These are phyloP conservation scores for Colletotrichum sidae DNA, from an alignment of 2,329 filamentous ascomycete genomes.

Conservation along the genomic window DNA sequence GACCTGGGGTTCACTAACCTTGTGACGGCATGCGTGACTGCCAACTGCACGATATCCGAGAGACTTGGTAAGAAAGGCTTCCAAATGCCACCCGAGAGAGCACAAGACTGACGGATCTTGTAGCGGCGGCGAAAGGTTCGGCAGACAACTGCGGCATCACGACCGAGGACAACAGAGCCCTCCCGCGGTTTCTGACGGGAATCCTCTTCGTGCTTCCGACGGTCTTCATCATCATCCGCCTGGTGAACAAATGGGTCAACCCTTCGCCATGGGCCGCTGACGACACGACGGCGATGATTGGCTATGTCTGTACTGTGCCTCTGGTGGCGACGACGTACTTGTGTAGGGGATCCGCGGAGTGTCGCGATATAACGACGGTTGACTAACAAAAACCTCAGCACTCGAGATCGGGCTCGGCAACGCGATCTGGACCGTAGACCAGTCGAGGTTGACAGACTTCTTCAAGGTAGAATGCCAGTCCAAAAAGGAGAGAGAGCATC, in stretches of 20 bases:
- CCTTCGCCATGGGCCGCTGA: neutral
- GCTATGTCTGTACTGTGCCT: constrained; percentile 12
- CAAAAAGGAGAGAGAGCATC: neutral
- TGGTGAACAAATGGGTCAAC: neutral
- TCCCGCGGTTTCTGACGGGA: neutral
- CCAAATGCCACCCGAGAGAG: neutral
- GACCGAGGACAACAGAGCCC: neutral
- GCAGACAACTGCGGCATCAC: neutral
- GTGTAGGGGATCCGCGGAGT: neutral
- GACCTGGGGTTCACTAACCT: neutral
- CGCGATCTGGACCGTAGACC: neutral
- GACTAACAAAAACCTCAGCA: neutral
- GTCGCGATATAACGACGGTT: no score
- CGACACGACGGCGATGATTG: constrained; percentile 1
- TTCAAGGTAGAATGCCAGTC: neutral
- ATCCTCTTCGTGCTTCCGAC: constrained; percentile 8
- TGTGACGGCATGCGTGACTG: neutral
- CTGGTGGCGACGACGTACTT: neutral
- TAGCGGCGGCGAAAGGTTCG: neutral
- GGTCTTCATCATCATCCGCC: neutral
- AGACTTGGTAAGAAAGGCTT: neutral
- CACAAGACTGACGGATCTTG: neutral
- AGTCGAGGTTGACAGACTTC: neutral
- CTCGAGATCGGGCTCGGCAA: neutral
- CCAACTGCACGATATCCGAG: neutral